Conservation (phyloP, 306 rosid genomes). For the Vigna nakashimae region DNA sequence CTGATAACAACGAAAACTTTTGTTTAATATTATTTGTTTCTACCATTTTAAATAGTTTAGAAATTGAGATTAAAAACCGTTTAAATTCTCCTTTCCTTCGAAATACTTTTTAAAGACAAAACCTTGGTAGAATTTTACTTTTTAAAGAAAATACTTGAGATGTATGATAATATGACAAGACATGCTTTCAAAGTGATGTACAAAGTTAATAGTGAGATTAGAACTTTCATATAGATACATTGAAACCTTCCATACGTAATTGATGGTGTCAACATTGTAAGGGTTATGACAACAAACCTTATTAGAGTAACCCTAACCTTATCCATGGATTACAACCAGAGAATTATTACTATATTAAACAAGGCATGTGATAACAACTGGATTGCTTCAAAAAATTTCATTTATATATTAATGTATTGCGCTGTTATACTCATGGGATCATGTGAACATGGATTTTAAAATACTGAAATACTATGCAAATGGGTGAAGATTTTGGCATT, state of each 20-base stretch:
- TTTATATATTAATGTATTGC: slow-evolving; percentile 36
- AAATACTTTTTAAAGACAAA: too few relatives aligned
- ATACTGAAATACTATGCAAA: slow-evolving; percentile 27
- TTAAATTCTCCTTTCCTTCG: too few relatives aligned
- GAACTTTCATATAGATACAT: not conserved
- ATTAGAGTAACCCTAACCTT: slow-evolving; percentile 21
- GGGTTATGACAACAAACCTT: not conserved
- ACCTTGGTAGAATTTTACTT: too few relatives aligned
- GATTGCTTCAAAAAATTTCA: slow-evolving; percentile 35
- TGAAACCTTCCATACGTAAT: not conserved
- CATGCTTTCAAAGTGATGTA: not conserved
- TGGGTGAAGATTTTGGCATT: slow-evolving; percentile 56
- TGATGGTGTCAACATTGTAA: not conserved
- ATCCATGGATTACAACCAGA: slow-evolving; percentile 26
- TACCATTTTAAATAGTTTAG: too few relatives aligned
- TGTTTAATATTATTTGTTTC: not conserved
- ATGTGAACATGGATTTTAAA: slow-evolving; percentile 45
- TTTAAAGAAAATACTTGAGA: too few relatives aligned
- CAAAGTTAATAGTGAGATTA: not conserved
- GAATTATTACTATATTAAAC: slow-evolving; percentile 38
- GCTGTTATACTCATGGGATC: slow-evolving; percentile 60
- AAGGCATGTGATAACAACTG: slow-evolving; percentile 56
- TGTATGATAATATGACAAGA: not conserved
- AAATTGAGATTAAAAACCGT: too few relatives aligned
- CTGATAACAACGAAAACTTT: not conserved